Base-by-base conservation (phyloP, 225 moss, liverwort and hornwort species). In the Climacium dendroides region DNA sequence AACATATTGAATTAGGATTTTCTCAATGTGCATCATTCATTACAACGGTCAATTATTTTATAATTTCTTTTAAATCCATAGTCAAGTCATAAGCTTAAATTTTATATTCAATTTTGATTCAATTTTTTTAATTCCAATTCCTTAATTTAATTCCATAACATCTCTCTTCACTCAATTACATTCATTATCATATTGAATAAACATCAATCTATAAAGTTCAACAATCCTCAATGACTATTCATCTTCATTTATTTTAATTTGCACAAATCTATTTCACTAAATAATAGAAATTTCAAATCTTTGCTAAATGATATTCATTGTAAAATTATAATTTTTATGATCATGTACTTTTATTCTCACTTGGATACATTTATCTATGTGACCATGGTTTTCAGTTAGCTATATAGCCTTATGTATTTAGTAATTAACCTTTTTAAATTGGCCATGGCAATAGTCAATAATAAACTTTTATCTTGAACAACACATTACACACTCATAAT, bases 201-300 rank as follows among this genome's bases (percentile, higher is more conserved):
- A 35, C 35, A 35, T 65, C 35, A 65, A 19, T 65, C 19, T 19
- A 18, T 35, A 25, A 5, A 26, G 6, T 65, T 35, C 5, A 65
- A 35, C 35, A 65, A 35, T 35, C 6, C 0, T 65, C 35, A 65
- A 5, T 35, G 19, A 10, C 1, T 34, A 19, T 18, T 18, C 5
- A 34, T 3, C 17, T 15, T 64, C 34, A 9, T 17, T 18, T 64
- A 34, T 32, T 32, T 34, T 9, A 10, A 64, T 3, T 64, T 34
- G 5, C 5, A n/a, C 5, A 19, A 19, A 65, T 34, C 5, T 18
- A 34, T 5, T 16, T 18, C 2, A 34, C 0, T 0, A 3, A 63
- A 65, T 19, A 35, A 17, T 65, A 3, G 1, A 19, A 19, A 35
- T 19, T 35, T 8, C 6, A 65, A 65, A 32, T 65, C 35, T 64